Evolutionary conservation across 1,284 basidiomycete genomes (phyloP).

Genomic region (Hemileia vastatrix): DNA sequence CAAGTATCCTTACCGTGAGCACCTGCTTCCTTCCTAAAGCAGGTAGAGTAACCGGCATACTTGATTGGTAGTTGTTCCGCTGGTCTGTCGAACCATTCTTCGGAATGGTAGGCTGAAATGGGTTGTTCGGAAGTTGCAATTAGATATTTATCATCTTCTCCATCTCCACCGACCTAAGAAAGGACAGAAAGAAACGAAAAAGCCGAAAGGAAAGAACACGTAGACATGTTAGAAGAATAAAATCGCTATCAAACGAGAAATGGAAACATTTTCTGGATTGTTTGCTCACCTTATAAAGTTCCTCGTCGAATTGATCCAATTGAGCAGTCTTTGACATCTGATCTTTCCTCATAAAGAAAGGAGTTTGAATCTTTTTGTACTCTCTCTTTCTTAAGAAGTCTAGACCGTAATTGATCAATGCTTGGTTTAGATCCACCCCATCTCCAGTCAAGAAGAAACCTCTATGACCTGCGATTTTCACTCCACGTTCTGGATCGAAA

Average conservation of each 20-base stretch:
- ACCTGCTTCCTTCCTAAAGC: constrained; percentile 97
- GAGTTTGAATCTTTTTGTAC: constrained; percentile 92
- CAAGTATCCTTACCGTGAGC: constrained; percentile 94
- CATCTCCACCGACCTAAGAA: constrained; percentile 57
- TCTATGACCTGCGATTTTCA: constrained; percentile 84
- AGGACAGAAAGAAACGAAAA: background rate
- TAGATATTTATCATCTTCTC: constrained; percentile 92
- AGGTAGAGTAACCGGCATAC: constrained; percentile 67
- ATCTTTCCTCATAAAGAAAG: constrained; percentile 98
- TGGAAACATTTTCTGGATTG: no score
- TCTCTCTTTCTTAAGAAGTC: constrained; percentile 74
- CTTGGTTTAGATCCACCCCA: constrained; percentile 94
- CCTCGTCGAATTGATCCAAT: constrained; percentile 97
- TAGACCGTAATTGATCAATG: constrained; percentile 84
- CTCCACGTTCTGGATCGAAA: constrained; percentile 90
- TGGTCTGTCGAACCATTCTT: constrained; percentile 93
- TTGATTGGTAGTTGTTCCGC: constrained; percentile 78
- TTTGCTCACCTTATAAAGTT: constrained; percentile 75
- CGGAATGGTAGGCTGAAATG: constrained; percentile 85
- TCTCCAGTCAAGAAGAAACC: constrained; percentile 94
- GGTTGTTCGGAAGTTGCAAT: constrained; percentile 98
- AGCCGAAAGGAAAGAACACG: constrained; percentile 1
- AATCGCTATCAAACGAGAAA: no score
- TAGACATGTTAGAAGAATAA: no score
- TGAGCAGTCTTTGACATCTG: constrained; percentile 96